Evolutionary conservation across 129 eudicot species (phyloP), one percentile per base, ranked within the genome.

Genomic region (Arctium minus): DNA sequence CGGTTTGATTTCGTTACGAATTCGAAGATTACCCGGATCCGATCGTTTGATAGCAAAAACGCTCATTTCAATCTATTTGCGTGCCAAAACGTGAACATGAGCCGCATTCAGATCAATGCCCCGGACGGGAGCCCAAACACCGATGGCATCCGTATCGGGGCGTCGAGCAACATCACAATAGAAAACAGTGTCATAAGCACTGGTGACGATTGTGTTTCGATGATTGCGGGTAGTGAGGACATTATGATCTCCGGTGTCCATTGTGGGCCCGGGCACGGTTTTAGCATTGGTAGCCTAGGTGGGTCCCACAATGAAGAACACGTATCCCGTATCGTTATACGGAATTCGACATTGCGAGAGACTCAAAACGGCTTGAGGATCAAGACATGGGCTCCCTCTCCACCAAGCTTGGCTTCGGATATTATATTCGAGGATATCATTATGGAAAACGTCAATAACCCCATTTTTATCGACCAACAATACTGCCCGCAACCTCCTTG

Each of bases 181-280:
- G 29, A 18, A 1, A 74, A 69, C 1, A 44, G 90, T 18, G 2
- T 40, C 27, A 94, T 94, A 36, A 62, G 79, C 68, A 94, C 98
- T 0, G 98, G 98, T 0, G 98, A 94, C 35, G 98, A 94, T 65
- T 94, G 98, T 75, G 32, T 94, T 36, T 22, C 94, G 1, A 92
- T 94, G 81, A 79, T 92, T 5, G 38, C 84, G 0, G 91, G 91
- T 27, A 90, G 88, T 65, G 74, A 38, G 0, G 71, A 89, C 70
- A 82, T 94, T 2, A 15, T 22, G 38, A 80, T 94, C 6, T n/a
- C 80, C 0, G 6, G 44, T 0, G 92, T 94, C 22, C n/a, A 73
- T 1, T 94, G 98, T 75, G 98, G 98, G 29, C 98, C 98, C 0
- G 98, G 98, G 2, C 98, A 94, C 46, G 98, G 98, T 2, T 88